Percentiles rank a stretch among this genome's conserved stretches.
Conservation (phyloP, 202 grass and related monocot genomes). For the Dendrocalamus latiflorus region DNA sequence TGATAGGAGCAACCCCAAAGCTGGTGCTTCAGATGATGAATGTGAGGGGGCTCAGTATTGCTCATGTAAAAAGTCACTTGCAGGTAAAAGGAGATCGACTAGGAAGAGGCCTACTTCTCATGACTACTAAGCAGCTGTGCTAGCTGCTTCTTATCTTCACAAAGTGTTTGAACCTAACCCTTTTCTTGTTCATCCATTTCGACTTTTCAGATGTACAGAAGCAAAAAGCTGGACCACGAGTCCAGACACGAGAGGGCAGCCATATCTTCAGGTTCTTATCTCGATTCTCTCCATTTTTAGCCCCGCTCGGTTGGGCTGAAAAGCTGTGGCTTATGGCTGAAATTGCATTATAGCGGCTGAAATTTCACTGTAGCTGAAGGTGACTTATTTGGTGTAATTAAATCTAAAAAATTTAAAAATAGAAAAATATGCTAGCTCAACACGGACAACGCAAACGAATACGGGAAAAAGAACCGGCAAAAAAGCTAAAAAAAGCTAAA, state of each 20-base stretch:
- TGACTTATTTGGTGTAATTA: too few relatives aligned
- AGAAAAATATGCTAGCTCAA: too few relatives aligned
- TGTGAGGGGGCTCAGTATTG: conserved; percentile 94
- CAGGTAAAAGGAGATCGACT: conserved; percentile 65
- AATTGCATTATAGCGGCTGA: too few relatives aligned
- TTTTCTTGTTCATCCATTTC: conserved; percentile 38
- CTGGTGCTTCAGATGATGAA: conserved; percentile 99
- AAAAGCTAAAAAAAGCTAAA: too few relatives aligned
- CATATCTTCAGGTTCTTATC: conserved; percentile 58
- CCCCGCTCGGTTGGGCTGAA: too few relatives aligned
- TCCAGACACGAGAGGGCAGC: conserved; percentile 45
- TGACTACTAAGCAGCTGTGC: conserved; percentile 16
- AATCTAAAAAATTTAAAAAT: too few relatives aligned
- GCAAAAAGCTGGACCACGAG: conserved; percentile 77
- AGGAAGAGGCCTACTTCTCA: conserved; percentile 40
- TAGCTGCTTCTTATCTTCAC: conserved; percentile 32
- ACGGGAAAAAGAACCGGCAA: too few relatives aligned
- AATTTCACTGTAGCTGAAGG: too few relatives aligned
- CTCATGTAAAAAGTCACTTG: conserved; percentile 99
- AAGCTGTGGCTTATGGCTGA: too few relatives aligned
- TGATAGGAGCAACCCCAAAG: conserved; percentile 87
- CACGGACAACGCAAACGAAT: too few relatives aligned
- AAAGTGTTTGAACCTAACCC: conserved; percentile 28
- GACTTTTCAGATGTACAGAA: conserved; percentile 88
- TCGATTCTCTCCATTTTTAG: not conserved